These are phyloP conservation scores for Spergularia azorica DNA, from an alignment of 179 eudicot genomes.

Conservation along the genomic window DNA sequence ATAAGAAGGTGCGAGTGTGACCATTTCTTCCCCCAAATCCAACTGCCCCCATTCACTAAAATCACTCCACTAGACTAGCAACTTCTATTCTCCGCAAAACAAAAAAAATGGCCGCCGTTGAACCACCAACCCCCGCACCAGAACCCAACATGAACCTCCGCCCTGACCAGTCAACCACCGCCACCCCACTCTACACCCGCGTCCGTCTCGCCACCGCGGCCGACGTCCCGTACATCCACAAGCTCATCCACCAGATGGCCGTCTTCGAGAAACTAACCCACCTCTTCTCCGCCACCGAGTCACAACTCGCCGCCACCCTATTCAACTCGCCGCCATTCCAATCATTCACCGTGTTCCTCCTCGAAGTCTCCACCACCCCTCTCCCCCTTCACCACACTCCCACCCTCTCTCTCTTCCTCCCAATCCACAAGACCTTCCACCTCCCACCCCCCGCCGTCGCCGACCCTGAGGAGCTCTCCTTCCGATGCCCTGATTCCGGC, in stretches of 20 bases:
- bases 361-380: conserved; percentile 62
- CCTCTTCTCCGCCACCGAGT: conserved; percentile 61
- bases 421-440: conserved; percentile 45
- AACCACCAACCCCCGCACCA: conserved; percentile 53
- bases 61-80: too few species aligned
- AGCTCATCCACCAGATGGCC: conserved; percentile 85
- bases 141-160: conserved; percentile 31
- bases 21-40: too few species aligned
- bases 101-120: conserved; percentile 69
- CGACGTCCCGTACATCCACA: conserved; percentile 78
- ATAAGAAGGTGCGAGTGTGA: too few species aligned
- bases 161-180: conserved; percentile 21
- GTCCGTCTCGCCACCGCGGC: conserved; percentile 63
- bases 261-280: conserved; percentile 72
- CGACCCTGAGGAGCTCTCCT: conserved; percentile 49
- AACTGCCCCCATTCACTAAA: too few species aligned
- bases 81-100: too few species aligned
- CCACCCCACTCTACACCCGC: conserved; percentile 53
- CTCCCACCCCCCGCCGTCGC: conserved; percentile 39
- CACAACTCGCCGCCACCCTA: conserved; percentile 65
- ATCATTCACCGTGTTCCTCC: conserved; percentile 79
- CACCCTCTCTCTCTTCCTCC: conserved; percentile 37
- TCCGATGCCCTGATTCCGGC: conserved; percentile 23
- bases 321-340: conserved; percentile 68
- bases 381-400: conserved; percentile 34